A percentile compares a stretch with the other conserved stretches of the same genome.
Evolutionary conservation across 108 stramenopile species (phyloP).

Genomic region (Cylindrotheca closterium): DNA sequence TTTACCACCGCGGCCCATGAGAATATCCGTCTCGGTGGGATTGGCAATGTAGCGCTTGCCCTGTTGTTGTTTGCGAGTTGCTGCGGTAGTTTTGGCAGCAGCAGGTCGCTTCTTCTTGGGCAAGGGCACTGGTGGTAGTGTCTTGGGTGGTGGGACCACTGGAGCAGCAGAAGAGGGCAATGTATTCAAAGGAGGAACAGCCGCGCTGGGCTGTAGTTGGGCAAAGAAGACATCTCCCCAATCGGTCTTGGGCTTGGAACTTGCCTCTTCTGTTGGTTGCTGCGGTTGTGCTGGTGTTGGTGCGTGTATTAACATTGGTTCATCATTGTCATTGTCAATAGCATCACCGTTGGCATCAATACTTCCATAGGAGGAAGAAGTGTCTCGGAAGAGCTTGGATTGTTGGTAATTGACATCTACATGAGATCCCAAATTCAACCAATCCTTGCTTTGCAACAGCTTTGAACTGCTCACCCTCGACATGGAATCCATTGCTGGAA

Average conservation of each 20-base stretch:
- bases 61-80: slow-evolving; percentile 29
- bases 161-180: background rate
- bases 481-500: background rate
- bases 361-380: too few species aligned
- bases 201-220: slow-evolving; percentile 7
- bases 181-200: background rate
- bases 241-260: slow-evolving; percentile 6
- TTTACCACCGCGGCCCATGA: slow-evolving; percentile 21
- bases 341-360: background rate
- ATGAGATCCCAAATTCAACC: slow-evolving; percentile 25
- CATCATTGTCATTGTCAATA: background rate
- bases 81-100: background rate
- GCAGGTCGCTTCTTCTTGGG: background rate
- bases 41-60: slow-evolving; percentile 10
- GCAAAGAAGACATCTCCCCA: slow-evolving; percentile 26
- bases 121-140: background rate
- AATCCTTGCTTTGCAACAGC: slow-evolving; percentile 14
- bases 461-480: background rate
- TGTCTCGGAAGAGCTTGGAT: background rate
- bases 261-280: background rate
- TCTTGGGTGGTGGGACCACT: background rate
- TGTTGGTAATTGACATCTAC: slow-evolving; percentile 12
- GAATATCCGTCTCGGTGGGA: slow-evolving; percentile 11
- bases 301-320: background rate
- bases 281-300: too few species aligned